These are phyloP conservation scores for Paramecium octaurelia DNA, from an alignment of 73 alveolate species.

Conservation along the genomic window DNA sequence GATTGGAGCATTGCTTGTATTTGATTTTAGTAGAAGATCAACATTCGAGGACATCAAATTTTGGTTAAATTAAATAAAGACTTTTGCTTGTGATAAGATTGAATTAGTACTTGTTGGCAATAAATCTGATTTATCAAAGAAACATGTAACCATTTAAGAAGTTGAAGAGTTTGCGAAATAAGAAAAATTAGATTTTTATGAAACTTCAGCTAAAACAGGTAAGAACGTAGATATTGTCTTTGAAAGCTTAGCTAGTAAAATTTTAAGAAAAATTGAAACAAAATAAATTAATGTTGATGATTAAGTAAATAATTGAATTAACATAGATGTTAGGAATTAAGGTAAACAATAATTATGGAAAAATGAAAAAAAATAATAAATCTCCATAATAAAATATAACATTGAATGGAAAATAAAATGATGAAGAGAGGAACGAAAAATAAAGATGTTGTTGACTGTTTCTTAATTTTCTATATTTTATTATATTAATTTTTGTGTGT, in stretches of 20 bases:
- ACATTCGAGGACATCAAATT: conserved; percentile 57
- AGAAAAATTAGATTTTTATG: conserved; percentile 70
- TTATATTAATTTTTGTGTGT: not conserved
- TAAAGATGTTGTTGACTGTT: not conserved
- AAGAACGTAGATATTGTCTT: conserved; percentile 71
- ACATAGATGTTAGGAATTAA: conserved; percentile 18
- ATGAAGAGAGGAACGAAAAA: not conserved
- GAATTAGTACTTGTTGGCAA: conserved; percentile 76
- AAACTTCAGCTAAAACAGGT: conserved; percentile 81
- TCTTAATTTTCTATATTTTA: not conserved
- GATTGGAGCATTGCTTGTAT: conserved; percentile 67
- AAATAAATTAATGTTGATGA: conserved; percentile 23
- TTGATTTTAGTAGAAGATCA: conserved; percentile 70
- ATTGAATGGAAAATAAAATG: not conserved
- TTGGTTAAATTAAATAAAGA: conserved; percentile 72
- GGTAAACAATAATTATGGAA: not conserved
- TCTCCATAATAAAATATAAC: not conserved
- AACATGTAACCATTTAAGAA: conserved; percentile 76
- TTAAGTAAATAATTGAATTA: not conserved
- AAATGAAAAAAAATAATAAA: not conserved
- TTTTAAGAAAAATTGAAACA: conserved; percentile 21
- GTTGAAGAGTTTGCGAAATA: conserved; percentile 78
- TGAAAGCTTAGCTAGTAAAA: not conserved
- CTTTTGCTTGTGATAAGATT: conserved; percentile 67
- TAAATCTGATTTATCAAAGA: conserved; percentile 69